Evolutionary conservation across 2,329 filamentous ascomycete species (phyloP).

Genomic region (Falciphora oryzae): DNA sequence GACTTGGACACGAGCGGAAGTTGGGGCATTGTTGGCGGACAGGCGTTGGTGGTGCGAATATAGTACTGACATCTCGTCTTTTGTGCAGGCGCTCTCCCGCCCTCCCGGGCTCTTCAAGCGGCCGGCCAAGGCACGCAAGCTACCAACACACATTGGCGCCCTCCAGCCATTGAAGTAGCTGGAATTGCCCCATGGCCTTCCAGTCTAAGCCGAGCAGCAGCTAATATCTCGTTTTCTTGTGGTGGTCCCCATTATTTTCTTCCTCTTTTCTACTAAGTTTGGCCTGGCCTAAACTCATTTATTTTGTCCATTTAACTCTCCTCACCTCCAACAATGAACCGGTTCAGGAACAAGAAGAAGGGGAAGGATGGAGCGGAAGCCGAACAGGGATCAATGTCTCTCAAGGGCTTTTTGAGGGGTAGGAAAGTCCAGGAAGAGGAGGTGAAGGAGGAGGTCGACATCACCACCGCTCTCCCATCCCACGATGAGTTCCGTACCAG

Average conservation of each 20-base stretch:
- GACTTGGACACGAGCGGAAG: too few relatives aligned
- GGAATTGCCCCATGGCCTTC: background rate
- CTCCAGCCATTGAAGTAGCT: background rate
- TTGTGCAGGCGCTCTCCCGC: background rate
- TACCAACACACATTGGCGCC: background rate
- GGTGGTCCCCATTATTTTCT: too few relatives aligned
- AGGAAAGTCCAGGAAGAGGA: constrained; percentile 52
- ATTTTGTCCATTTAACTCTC: background rate
- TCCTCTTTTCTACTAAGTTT: background rate
- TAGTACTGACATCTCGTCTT: background rate
- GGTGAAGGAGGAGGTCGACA: constrained; percentile 62
- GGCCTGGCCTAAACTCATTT: background rate
- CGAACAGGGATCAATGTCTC: constrained; percentile 45
- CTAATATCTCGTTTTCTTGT: background rate
- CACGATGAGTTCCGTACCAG: constrained; percentile 92
- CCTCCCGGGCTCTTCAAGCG: background rate
- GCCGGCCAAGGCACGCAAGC: background rate
- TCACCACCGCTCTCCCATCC: constrained; percentile 68
- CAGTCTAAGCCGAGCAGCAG: background rate
- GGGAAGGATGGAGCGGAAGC: constrained; percentile 54
- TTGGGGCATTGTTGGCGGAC: too few relatives aligned
- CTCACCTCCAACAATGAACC: constrained; percentile 55
- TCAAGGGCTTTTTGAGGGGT: constrained; percentile 42
- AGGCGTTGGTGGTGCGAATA: background rate
- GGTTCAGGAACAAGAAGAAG: constrained; percentile 70